Percentiles rank a stretch among this genome's conserved stretches.
Evolutionary conservation across 805 yeast genomes (phyloP).

Genomic region (Yamadazyma tumulicola): DNA sequence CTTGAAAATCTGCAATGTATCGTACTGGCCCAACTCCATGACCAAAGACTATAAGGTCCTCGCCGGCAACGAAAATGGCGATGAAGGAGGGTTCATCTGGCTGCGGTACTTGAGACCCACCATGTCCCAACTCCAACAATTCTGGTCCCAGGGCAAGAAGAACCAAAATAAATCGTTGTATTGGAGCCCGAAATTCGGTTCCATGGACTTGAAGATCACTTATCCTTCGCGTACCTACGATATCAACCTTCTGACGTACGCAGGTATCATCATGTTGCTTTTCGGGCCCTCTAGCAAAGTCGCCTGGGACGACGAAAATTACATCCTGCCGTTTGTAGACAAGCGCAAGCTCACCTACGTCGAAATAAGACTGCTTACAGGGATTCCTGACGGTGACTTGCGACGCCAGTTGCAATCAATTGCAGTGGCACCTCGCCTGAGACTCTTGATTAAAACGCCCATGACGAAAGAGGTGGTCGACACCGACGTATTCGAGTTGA

Average conservation of each 20-base stretch:
- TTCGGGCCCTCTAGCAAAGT: conserved; percentile 46
- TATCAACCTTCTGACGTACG: conserved; percentile 73
- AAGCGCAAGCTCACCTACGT: conserved; percentile 51
- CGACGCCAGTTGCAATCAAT: conserved; percentile 77
- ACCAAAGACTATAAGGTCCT: conserved; percentile 39
- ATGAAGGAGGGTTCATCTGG: conserved; percentile 27
- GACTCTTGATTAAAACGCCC: conserved; percentile 72
- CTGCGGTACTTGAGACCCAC: conserved; percentile 35
- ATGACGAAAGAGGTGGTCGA: conserved; percentile 66
- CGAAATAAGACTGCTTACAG: conserved; percentile 63
- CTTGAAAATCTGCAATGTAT: conserved; percentile 40
- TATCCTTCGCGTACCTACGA: conserved; percentile 71
- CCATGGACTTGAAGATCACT: conserved; percentile 71
- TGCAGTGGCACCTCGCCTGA: conserved; percentile 76
- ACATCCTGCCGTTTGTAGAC: conserved; percentile 44
- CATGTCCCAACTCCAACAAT: conserved; percentile 37
- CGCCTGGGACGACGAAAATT: conserved; percentile 21
- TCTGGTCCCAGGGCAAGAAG: conserved; percentile 36
- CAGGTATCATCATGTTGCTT: conserved; percentile 73
- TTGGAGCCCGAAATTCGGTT: conserved; percentile 86
- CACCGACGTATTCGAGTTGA: conserved; percentile 63
- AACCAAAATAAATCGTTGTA: conserved; percentile 40
- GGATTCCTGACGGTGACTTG: conserved; percentile 71
- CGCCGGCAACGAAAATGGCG: conserved; percentile 12
- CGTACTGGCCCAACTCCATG: conserved; percentile 46